Percentiles rank a stretch among this genome's conserved stretches.
These are phyloP conservation scores for Fusarium nelsonii DNA, from an alignment of 2,329 filamentous ascomycete species.

Conservation along the genomic window DNA sequence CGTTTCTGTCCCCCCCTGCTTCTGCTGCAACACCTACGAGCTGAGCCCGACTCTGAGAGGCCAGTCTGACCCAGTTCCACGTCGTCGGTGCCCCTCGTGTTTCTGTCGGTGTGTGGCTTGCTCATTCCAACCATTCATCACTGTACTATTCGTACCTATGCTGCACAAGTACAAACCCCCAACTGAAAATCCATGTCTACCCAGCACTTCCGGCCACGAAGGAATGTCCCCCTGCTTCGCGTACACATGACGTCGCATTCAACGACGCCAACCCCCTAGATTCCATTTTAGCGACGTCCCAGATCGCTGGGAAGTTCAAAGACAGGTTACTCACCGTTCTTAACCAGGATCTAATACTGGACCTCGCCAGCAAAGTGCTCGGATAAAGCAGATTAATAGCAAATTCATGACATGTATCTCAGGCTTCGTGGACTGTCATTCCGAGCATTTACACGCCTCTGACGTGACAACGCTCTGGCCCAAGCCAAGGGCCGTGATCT, in stretches of 20 bases:
- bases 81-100: slow-evolving; percentile 47
- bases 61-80: slow-evolving; percentile 49
- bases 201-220: not conserved
- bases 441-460: slow-evolving; percentile 39
- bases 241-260: slow-evolving; percentile 34
- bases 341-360: slow-evolving; percentile 29
- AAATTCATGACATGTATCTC: slow-evolving; percentile 20
- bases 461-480: slow-evolving; percentile 33
- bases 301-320: slow-evolving; percentile 46
- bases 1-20: slow-evolving; percentile 9
- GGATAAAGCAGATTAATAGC: slow-evolving; percentile 37
- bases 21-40: not conserved
- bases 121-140: slow-evolving; percentile 6
- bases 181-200: not conserved
- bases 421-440: not conserved
- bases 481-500: slow-evolving; percentile 4
- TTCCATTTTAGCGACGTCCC: slow-evolving; percentile 46
- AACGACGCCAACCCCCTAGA: slow-evolving; percentile 35
- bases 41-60: slow-evolving; percentile 32
- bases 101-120: slow-evolving; percentile 38
- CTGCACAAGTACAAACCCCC: not conserved
- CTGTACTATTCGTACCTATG: not conserved
- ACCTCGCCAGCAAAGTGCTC: slow-evolving; percentile 18
- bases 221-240: slow-evolving; percentile 20
- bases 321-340: slow-evolving; percentile 34